Evolutionary conservation across 2,329 filamentous ascomycete species (phyloP), one percentile per base, ranked within the genome.

Genomic region (Acrocalymma vagum): DNA sequence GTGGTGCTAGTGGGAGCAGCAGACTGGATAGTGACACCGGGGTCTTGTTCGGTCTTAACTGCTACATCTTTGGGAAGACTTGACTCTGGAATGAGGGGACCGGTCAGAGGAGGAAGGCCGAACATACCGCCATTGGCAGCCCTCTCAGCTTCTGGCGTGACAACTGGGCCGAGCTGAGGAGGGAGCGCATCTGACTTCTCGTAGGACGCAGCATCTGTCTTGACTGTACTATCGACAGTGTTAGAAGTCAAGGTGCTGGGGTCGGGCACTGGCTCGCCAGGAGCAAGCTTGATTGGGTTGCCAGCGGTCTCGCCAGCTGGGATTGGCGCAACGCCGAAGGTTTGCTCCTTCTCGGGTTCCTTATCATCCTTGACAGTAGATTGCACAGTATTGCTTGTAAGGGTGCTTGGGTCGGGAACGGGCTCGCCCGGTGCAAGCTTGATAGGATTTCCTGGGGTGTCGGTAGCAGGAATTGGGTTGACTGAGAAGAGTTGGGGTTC

Each of bases 241-340:
- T 88, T 87, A 35, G 79, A 71, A 31, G 84, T 84, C 56, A 91
- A 63, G 17, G 80, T 79, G 67, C 74, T 80, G 17, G 79, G 70
- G 31, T 88, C 79, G 26, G 92, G 92, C 8, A 96, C 81, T 67
- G 85, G 84, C 74, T 95, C 89, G 58, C 91, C 91, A 4, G 92
- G 87, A 16, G 81, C 80, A 38, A 95, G 79, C 60, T 81, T 79
- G 67, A 96, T 82, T 6, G 93, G 92, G 71, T 96, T 96, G 43
- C 90, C 82, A 38, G 71, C 60, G 34, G 80, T 81, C 41, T 69
- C 72, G 13, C 80, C 78, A 9, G 81, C 81, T 29, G 82, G 81
- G 43, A 85, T 76, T 5, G 83, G 83, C 44, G 78, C 78, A 51
- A 84, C 79, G 40, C 69, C 67, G 64, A 90, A 71, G 7, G 64